Conservation (phyloP, 2,329 filamentous ascomycete species). For the Xylariales sp. region DNA sequence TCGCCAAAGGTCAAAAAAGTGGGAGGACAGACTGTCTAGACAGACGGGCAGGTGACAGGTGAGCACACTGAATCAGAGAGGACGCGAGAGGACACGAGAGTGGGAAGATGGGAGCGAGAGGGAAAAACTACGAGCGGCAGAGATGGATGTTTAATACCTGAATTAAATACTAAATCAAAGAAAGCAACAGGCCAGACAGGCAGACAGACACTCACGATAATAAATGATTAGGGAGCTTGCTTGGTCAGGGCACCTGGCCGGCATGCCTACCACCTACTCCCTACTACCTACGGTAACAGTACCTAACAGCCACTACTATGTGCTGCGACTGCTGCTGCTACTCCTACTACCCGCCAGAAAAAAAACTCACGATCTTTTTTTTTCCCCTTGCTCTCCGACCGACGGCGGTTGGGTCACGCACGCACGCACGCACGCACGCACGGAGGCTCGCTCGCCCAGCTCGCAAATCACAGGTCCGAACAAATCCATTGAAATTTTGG, state of each 20-base stretch:
- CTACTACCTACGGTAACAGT: neutral
- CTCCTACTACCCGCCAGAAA: neutral
- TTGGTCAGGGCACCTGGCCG: no score
- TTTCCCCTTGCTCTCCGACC: slow-evolving; percentile 17
- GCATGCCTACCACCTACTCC: neutral
- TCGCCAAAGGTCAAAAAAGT: slow-evolving; percentile 3
- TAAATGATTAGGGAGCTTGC: no score
- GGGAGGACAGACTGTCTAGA: neutral
- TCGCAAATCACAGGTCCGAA: neutral
- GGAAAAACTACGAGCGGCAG: neutral
- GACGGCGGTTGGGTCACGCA: slow-evolving; percentile 24
- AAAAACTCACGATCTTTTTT: slow-evolving; percentile 40
- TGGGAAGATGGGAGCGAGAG: slow-evolving; percentile 1
- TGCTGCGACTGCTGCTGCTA: no score
- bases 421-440: no score
- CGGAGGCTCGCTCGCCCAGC: neutral
- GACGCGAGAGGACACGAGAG: neutral
- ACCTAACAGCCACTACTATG: no score
- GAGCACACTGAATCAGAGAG: no score
- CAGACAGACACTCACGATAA: no score
- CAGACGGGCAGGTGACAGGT: no score
- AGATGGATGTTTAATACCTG: neutral
- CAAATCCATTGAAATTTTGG: slow-evolving; percentile 25
- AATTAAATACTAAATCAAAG: no score
- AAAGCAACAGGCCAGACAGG: no score